Percentiles rank a stretch among this genome's conserved stretches.
Evolutionary conservation across 2,329 filamentous ascomycete genomes (phyloP).

Genomic region (Aspergillus quadricinctus): DNA sequence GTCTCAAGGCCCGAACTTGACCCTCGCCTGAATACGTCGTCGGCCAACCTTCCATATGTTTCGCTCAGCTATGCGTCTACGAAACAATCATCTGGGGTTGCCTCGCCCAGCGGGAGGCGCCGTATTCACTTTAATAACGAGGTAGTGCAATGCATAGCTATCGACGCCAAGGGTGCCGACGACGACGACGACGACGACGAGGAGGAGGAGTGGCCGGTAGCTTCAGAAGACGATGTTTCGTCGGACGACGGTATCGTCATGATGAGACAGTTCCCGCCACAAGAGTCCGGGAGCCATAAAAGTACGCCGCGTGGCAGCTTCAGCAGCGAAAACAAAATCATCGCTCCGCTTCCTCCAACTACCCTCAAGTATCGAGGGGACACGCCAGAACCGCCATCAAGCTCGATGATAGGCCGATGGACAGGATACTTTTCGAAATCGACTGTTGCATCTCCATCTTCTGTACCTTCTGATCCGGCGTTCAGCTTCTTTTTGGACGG

Average conservation of each 20-base stretch:
- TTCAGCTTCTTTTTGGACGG: slow-evolving; percentile 62
- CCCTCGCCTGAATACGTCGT: slow-evolving; percentile 48
- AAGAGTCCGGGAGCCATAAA: slow-evolving; percentile 48
- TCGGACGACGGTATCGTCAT: slow-evolving; percentile 76
- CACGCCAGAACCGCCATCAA: slow-evolving; percentile 57
- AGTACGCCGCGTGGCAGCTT: slow-evolving; percentile 55
- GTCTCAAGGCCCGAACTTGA: slow-evolving; percentile 64
- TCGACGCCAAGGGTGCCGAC: slow-evolving; percentile 65
- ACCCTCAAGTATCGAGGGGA: slow-evolving; percentile 81
- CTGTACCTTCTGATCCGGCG: slow-evolving; percentile 61
- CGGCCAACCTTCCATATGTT: not conserved
- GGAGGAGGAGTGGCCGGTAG: slow-evolving; percentile 35
- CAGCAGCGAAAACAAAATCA: slow-evolving; percentile 70
- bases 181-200: slow-evolving; percentile 56
- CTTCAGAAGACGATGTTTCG: slow-evolving; percentile 53
- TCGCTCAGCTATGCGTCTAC: slow-evolving; percentile 10
- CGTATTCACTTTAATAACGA: slow-evolving; percentile 97
- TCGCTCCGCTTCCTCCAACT: slow-evolving; percentile 81
- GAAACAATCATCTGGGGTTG: slow-evolving; percentile 64
- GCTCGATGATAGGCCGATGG: slow-evolving; percentile 28
- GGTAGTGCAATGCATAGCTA: slow-evolving; percentile 91
- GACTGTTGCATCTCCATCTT: slow-evolving; percentile 59
- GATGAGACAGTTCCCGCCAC: slow-evolving; percentile 65
- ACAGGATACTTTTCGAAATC: slow-evolving; percentile 41
- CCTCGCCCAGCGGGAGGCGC: slow-evolving; percentile 61